Conservation (phyloP, 2,329 filamentous ascomycete species). For the Fonsecaea monophora region DNA sequence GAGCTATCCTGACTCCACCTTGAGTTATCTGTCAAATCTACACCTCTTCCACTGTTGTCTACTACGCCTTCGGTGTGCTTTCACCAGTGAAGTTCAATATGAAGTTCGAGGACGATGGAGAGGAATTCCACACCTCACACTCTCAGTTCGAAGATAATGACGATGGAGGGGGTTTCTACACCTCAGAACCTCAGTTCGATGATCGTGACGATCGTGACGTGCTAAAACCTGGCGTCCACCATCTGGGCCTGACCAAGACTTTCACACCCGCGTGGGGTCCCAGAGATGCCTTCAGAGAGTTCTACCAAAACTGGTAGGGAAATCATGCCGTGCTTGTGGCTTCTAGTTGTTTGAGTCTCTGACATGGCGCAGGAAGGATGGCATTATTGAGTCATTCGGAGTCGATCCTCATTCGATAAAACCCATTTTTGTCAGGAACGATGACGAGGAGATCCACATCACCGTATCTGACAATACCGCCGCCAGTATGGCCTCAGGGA, state of each 20-base stretch:
- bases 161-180: not conserved
- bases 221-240: not conserved
- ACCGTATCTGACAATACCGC: not conserved
- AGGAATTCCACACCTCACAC: not conserved
- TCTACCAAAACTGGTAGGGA: slow-evolving; percentile 36
- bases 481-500: not conserved
- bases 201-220: not conserved
- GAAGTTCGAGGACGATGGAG: too few species aligned
- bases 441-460: slow-evolving; percentile 23
- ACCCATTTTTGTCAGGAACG: slow-evolving; percentile 13
- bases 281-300: slow-evolving; percentile 35
- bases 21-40: not conserved
- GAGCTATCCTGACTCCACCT: too few species aligned
- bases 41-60: not conserved
- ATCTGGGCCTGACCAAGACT: slow-evolving; percentile 5
- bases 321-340: not conserved
- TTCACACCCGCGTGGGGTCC: slow-evolving; percentile 26
- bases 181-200: not conserved
- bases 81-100: not conserved
- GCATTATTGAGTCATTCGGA: slow-evolving; percentile 27
- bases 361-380: slow-evolving; percentile 32
- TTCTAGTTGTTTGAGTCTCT: not conserved
- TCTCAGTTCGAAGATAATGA: not conserved
- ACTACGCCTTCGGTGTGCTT: not conserved
- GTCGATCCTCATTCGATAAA: slow-evolving; percentile 20